Percentiles rank a stretch among this genome's conserved stretches.
Evolutionary conservation across 192 early-diverging fungal genomes (phyloP).

Genomic region (Pilobolus umbonatus): DNA sequence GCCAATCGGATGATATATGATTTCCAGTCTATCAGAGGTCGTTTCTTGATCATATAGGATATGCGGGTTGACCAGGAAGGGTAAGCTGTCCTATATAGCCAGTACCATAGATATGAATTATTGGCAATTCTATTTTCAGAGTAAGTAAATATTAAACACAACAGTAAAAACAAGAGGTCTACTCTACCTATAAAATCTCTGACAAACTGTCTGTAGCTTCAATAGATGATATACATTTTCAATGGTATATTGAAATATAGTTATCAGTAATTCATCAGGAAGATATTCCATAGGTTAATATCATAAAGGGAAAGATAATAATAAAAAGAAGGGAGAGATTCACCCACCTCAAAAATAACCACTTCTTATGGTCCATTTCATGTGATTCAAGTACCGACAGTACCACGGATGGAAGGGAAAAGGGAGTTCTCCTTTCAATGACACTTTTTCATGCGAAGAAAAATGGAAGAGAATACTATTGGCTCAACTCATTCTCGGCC

Average conservation of each 20-base stretch:
- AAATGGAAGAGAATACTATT: no score
- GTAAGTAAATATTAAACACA: no score
- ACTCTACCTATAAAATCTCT: slow-evolving; percentile 6
- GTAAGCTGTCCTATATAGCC: slow-evolving; percentile 9
- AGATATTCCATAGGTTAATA: not conserved
- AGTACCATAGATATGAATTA: slow-evolving; percentile 25
- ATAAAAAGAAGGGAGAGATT: not conserved
- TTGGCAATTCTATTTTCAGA: slow-evolving; percentile 16
- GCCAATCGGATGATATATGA: slow-evolving; percentile 6
- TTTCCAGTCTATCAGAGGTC: slow-evolving; percentile 23
- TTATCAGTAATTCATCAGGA: slow-evolving; percentile 12
- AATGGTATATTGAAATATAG: slow-evolving; percentile 3
- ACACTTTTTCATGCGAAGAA: no score
- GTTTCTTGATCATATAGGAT: slow-evolving; percentile 7
- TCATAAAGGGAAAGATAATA: not conserved
- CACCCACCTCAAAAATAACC: not conserved
- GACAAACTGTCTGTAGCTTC: not conserved
- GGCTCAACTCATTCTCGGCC: no score
- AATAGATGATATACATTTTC: slow-evolving; percentile 1
- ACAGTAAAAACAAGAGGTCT: no score
- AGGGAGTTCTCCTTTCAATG: no score
- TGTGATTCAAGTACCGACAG: not conserved
- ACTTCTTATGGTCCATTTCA: no score
- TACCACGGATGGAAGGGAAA: no score
- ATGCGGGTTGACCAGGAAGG: slow-evolving; percentile 17